Evolutionary conservation across 1,139 yeast genomes (phyloP), one percentile per base, ranked within the genome.

Genomic region (Yamadazyma atlantica): DNA sequence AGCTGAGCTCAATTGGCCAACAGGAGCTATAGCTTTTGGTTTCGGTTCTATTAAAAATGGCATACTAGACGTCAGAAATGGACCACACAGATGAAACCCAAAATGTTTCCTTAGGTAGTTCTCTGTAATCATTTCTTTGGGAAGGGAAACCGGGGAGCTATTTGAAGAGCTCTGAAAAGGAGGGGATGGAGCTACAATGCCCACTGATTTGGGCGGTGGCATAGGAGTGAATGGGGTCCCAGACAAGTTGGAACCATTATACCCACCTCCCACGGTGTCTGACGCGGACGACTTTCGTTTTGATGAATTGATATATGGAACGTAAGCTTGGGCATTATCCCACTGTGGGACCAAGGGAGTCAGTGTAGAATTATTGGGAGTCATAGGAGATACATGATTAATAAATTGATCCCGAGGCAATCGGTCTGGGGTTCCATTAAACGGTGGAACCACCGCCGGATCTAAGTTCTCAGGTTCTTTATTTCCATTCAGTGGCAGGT

Each of bases 21-120:
- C 15, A 15, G 23, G 15, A 15, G 15, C 25, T 4, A 19, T 19
- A 5, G 10, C 24, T n/a, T 16, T 11, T 4, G 32, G 25, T 29
- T 29, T 4, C 4, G 21, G 22, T 29, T 29, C 32, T 3, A 45
- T 50, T 13, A 62, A 44, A 35, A 55, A 55, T 33, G 54, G 60
- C 40, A 57, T 56, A 14, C 45, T 46, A 15, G 51, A 44, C 13
- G 45, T 53, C 33, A 49, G 44, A 16, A 48, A 54, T 11, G 46
- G 53, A 15, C 53, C 50, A 9, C 57, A 46, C 2, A 57, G 45
- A 34, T 55, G 60, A 48, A 62, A 62, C 33, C 54, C 53, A 44
- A 53, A 62, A n/a, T 37, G 41, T n/a, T 50, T 41, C 33, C 57
- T 57, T 29, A 62, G 48, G 41, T 43, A 55, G 5, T 16, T n/a